Conservation (phyloP, 1,284 basidiomycete genomes). For the Fomitopsis palustris region DNA sequence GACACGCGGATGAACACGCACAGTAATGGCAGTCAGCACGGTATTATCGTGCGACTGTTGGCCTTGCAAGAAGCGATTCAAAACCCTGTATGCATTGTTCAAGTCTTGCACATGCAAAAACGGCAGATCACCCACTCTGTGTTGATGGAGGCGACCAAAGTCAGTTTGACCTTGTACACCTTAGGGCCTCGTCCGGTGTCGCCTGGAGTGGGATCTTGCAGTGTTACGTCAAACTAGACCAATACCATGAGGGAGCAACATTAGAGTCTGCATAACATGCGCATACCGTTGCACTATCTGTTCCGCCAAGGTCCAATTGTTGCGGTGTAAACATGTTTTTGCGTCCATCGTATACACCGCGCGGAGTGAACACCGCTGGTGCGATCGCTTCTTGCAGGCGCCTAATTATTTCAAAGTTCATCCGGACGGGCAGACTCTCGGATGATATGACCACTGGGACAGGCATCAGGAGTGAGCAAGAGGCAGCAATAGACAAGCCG, state of each 20-base stretch:
- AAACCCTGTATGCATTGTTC: conserved; percentile 40
- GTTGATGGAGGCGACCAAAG: conserved; percentile 70
- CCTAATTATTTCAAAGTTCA: conserved; percentile 68
- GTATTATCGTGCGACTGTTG: conserved; percentile 65
- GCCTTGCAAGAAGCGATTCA: conserved; percentile 62
- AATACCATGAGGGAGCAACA: neutral
- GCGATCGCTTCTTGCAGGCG: conserved; percentile 52
- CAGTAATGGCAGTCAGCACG: conserved; percentile 71
- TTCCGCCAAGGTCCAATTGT: conserved; percentile 51
- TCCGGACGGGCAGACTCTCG: conserved; percentile 54
- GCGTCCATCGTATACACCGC: conserved; percentile 71
- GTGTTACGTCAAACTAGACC: conserved; percentile 55
- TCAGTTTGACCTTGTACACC: conserved; percentile 58
- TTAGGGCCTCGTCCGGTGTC: conserved; percentile 39
- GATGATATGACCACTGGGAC: conserved; percentile 41
- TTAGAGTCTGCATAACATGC: neutral
- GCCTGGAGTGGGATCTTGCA: conserved; percentile 23
- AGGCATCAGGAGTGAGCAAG: neutral
- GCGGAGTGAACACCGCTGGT: conserved; percentile 59
- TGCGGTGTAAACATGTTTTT: conserved; percentile 69
- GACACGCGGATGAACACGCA: conserved; percentile 24
- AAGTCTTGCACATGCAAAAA: neutral
- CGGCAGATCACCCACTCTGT: conserved; percentile 51
- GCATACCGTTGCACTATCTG: conserved; percentile 23
- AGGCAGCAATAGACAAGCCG: neutral